Base-by-base conservation (phyloP, 2,329 filamentous ascomycete species). In the Hypoxylon rubiginosum region DNA sequence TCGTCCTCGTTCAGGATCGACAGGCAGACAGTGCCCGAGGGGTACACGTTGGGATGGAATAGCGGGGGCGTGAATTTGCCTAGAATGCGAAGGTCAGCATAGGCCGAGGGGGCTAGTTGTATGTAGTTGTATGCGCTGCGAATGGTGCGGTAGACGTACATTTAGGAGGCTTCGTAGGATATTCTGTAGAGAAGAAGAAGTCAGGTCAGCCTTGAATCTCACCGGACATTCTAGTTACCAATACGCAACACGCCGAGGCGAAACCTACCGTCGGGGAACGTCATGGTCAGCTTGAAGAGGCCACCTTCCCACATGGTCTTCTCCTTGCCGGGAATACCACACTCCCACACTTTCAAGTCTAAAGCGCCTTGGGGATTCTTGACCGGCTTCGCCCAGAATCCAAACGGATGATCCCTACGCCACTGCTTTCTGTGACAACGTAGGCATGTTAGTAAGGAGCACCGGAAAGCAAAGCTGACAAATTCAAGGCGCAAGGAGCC, bases 241-340 rank as follows among this genome's bases (percentile, higher is more conserved):
- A 34, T 51, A 26, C 24, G 55, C 21, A 15, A 45, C 5, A 24
- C 21, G 21, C 21, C n/a, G 43, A 5, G n/a, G 28, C 10, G 15
- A 13, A 13, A 81, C 89, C 79, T 81, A 96, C 94, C 94, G 75
- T 99, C 96, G 0, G 97, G 96, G 74, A 99, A 99, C 10, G 87
- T 89, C 74, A 99, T 91, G 62, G 92, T 93, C 64, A 99, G 84
- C 84, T 98, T 99, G 84, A 98, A 98, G 10, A 97, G 83, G 1
- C 96, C 96, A n/a, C 94, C 94, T 76, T 97, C 94, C 96, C 96
- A 99, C 21, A 98, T 90, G 0, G 97, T 99, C 84, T 97, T 96
- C 66, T 97, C 91, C 79, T 97, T 97, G 75, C 97, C 96, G 3
- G 96, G 96, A 46, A 99, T 92, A 46, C 94, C 94, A 76, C 96